These are phyloP conservation scores for Candida berthetii DNA, from an alignment of 805 yeast genomes.

Conservation along the genomic window DNA sequence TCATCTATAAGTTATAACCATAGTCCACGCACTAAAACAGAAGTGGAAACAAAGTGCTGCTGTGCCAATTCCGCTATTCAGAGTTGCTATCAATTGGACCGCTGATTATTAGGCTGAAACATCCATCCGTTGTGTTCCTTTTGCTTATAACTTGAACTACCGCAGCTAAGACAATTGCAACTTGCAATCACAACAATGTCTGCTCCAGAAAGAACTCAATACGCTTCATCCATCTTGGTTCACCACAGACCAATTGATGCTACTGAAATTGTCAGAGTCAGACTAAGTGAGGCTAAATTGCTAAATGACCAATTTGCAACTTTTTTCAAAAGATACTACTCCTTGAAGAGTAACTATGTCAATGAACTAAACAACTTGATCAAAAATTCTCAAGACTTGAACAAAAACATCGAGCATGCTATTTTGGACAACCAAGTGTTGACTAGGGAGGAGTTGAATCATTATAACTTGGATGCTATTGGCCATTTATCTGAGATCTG, in stretches of 20 bases:
- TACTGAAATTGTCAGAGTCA: constrained; percentile 49
- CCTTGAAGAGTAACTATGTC: constrained; percentile 16
- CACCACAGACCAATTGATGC: constrained; percentile 51
- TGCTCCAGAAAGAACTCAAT: constrained; percentile 23
- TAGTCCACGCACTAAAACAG: too few species aligned
- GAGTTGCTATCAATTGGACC: too few species aligned
- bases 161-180: too few species aligned
- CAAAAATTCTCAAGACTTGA: constrained; percentile 21
- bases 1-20: too few species aligned
- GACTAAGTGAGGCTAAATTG: constrained; percentile 47
- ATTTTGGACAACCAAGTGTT: constrained; percentile 32
- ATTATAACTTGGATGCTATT: constrained; percentile 40
- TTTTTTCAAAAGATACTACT: constrained; percentile 43
- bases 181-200: constrained; percentile 2
- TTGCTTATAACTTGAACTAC: too few species aligned
- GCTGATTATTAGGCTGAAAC: too few species aligned
- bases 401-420: constrained; percentile 24
- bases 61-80: too few species aligned
- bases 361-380: constrained; percentile 15
- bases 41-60: too few species aligned
- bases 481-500: constrained; percentile 40
- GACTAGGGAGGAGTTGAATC: constrained; percentile 39
- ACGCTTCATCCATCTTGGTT: constrained; percentile 33
- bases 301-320: constrained; percentile 56
- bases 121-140: too few species aligned